Conservation (phyloP, 2,329 filamentous ascomycete genomes). For the Fusarium bulbicola region DNA sequence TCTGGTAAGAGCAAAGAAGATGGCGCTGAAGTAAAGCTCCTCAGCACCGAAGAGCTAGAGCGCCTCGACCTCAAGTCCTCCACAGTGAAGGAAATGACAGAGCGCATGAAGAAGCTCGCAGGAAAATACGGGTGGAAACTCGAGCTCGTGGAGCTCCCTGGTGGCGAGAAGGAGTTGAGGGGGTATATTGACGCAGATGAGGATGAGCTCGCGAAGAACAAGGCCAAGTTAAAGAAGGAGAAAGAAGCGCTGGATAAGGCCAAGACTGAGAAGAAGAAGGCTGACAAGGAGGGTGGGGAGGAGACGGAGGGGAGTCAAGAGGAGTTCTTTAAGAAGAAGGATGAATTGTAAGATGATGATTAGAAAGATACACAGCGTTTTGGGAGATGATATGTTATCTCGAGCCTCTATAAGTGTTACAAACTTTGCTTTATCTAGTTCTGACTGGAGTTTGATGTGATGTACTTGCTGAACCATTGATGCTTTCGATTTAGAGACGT, state of each 20-base stretch:
- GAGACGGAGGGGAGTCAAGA: constrained; percentile 24
- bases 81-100: constrained; percentile 73
- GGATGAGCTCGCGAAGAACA: constrained; percentile 41
- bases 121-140: constrained; percentile 80
- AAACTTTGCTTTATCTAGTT: neutral
- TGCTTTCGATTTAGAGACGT: neutral
- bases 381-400: neutral
- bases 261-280: constrained; percentile 46
- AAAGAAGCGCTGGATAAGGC: constrained; percentile 3
- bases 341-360: constrained; percentile 53
- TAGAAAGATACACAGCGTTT: constrained; percentile 21
- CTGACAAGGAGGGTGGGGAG: constrained; percentile 23
- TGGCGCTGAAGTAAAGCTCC: constrained; percentile 67
- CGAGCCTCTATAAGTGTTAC: neutral
- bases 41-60: constrained; percentile 74
- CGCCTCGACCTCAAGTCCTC: constrained; percentile 72
- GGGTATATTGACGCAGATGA: constrained; percentile 73
- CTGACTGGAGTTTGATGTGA: neutral
- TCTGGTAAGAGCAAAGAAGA: constrained; percentile 60
- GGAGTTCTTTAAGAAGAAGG: constrained; percentile 29
- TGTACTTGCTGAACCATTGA: too few species aligned
- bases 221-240: constrained; percentile 32
- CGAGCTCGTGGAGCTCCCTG: constrained; percentile 76
- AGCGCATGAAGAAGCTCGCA: constrained; percentile 74
- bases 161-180: constrained; percentile 67